Evolutionary conservation across 2,329 filamentous ascomycete genomes (phyloP).

Genomic region (Fusarium sarcochroum): DNA sequence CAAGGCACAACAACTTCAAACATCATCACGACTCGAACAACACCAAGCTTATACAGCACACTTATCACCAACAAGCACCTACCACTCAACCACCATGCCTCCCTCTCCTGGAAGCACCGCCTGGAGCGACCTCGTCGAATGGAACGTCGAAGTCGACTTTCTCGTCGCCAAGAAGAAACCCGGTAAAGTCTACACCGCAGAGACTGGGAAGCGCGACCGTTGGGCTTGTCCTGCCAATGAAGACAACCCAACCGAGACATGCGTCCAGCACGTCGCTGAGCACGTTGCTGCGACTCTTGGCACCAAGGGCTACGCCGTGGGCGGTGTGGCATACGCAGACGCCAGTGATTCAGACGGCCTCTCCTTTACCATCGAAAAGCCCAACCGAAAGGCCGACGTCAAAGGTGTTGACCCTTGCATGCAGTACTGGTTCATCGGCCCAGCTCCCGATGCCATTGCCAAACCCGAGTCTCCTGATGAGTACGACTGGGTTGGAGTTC

Average conservation of each 20-base stretch:
- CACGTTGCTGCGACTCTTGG: conserved; percentile 1
- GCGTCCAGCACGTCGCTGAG: conserved; percentile 26
- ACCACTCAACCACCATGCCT: background rate
- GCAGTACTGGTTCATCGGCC: conserved; percentile 31
- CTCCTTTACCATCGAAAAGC: background rate
- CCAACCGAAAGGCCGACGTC: background rate
- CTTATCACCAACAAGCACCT: background rate
- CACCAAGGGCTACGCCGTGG: background rate
- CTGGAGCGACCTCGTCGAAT: conserved; percentile 21
- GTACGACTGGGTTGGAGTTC: conserved; percentile 48
- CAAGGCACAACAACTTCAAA: background rate
- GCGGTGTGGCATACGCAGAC: conserved; percentile 22
- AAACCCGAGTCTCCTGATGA: conserved; percentile 33
- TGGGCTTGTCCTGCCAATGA: conserved; percentile 40
- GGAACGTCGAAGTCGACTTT: conserved; percentile 44
- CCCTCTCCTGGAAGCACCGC: background rate
- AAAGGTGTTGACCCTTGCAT: conserved; percentile 3
- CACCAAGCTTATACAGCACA: background rate
- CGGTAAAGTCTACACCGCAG: conserved; percentile 5
- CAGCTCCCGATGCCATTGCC: conserved; percentile 23
- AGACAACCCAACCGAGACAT: conserved; percentile 18
- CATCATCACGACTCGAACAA: background rate
- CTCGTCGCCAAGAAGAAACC: conserved; percentile 41
- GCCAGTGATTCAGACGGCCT: background rate
- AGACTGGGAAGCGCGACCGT: background rate